Percentiles rank a stretch among this genome's conserved stretches.
phyloP scores from a whole-genome alignment of 495 filamentous ascomycete species.

The Massariosphaeria phaeospora region DNA sequence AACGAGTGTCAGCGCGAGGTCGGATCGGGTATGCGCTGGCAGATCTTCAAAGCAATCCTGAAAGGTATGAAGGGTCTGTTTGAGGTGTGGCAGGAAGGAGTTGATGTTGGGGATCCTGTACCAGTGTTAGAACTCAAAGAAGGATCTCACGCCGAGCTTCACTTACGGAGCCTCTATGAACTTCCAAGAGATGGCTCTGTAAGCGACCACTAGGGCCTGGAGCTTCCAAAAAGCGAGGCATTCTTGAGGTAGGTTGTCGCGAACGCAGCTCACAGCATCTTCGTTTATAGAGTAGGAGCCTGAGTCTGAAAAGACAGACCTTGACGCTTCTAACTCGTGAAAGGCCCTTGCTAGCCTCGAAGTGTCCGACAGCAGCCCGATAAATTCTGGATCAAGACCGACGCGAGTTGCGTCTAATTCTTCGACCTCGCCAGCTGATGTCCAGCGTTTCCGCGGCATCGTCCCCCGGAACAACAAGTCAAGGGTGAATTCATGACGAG shows the following conservation, averaged over 20 bases:
- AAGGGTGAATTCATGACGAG: neutral
- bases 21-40: neutral
- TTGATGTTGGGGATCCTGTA: neutral
- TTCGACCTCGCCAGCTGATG: neutral
- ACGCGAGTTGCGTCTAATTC: neutral
- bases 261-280: neutral
- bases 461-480: neutral
- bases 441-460: neutral
- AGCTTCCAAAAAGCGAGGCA: neutral
- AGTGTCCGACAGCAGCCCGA: neutral
- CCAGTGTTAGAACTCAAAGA: neutral
- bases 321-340: neutral
- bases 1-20: neutral
- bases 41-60: neutral
- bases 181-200: neutral
- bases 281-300: neutral
- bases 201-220: neutral
- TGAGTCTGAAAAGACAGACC: neutral
- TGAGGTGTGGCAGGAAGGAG: neutral
- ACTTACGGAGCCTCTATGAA: neutral
- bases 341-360: neutral
- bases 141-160: neutral
- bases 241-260: neutral
- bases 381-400: neutral
- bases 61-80: neutral